phyloP scores from a whole-genome alignment of 2,329 filamentous ascomycete species.

The Ceratocystis cubensis region DNA sequence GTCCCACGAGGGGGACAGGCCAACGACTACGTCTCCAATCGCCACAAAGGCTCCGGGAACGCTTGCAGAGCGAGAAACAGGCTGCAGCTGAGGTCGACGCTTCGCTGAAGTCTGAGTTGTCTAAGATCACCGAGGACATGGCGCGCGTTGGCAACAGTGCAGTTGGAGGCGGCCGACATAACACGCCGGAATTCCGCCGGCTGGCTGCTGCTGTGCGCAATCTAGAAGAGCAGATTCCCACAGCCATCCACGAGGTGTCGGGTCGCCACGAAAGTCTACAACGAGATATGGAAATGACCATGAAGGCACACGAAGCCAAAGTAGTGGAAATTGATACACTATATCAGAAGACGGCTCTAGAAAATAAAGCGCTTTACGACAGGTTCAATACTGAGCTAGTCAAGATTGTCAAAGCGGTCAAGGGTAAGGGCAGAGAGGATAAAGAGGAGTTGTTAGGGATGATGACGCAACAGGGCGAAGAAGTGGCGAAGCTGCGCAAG shows the following conservation, averaged over 20 bases:
- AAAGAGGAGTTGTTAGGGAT: slow-evolving; percentile 63
- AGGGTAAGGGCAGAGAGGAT: slow-evolving; percentile 59
- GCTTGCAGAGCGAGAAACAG: slow-evolving; percentile 69
- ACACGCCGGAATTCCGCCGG: slow-evolving; percentile 35
- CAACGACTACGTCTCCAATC: slow-evolving; percentile 55
- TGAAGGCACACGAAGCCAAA: slow-evolving; percentile 64
- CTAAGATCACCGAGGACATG: slow-evolving; percentile 71
- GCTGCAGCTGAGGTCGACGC: slow-evolving; percentile 58
- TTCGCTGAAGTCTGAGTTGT: slow-evolving; percentile 60
- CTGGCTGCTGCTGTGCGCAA: slow-evolving; percentile 47
- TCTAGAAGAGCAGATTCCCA: slow-evolving; percentile 56
- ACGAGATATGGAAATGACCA: slow-evolving; percentile 56
- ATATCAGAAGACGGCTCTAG: slow-evolving; percentile 74
- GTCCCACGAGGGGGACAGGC: slow-evolving; percentile 33
- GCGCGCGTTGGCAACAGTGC: slow-evolving; percentile 31
- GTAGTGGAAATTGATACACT: slow-evolving; percentile 74
- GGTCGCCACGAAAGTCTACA: slow-evolving; percentile 52
- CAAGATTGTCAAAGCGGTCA: slow-evolving; percentile 65
- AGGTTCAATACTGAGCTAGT: slow-evolving; percentile 84
- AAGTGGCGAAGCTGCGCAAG: slow-evolving; percentile 63
- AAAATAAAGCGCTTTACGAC: slow-evolving; percentile 87
- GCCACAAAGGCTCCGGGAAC: slow-evolving; percentile 67
- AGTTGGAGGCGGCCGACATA: slow-evolving; percentile 28
- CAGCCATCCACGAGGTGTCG: slow-evolving; percentile 45
- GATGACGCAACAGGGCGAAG: slow-evolving; percentile 62